phyloP scores from a whole-genome alignment of 2,329 filamentous ascomycete genomes.

The Tolypocladium inflatum region DNA sequence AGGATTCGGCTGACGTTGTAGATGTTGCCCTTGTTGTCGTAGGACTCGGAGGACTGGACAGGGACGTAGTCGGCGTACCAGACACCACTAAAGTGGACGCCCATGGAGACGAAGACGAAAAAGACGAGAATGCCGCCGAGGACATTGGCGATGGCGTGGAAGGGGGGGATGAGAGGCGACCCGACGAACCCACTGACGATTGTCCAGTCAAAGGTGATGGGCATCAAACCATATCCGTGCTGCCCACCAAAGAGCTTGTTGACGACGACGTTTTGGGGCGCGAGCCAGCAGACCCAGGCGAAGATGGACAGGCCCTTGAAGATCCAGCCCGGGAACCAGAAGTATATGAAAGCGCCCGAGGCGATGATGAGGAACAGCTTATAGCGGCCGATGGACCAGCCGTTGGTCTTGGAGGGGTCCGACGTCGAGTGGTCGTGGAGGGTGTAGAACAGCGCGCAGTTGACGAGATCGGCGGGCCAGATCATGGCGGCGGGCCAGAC shows the following conservation, averaged over 20 bases:
- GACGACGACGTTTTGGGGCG: slow-evolving; percentile 48
- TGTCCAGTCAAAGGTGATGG: slow-evolving; percentile 49
- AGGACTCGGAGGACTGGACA: slow-evolving; percentile 49
- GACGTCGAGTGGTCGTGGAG: slow-evolving; percentile 35
- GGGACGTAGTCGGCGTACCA: slow-evolving; percentile 53
- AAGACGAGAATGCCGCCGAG: slow-evolving; percentile 44
- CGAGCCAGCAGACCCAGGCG: slow-evolving; percentile 52
- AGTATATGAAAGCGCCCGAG: slow-evolving; percentile 41
- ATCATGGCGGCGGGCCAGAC: slow-evolving; percentile 48
- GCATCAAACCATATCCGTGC: slow-evolving; percentile 48
- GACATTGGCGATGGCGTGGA: slow-evolving; percentile 46
- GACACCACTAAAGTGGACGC: slow-evolving; percentile 46
- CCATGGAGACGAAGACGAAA: slow-evolving; percentile 46
- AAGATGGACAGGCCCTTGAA: slow-evolving; percentile 54
- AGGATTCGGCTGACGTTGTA: slow-evolving; percentile 56
- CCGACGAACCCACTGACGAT: slow-evolving; percentile 37
- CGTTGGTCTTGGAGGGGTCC: slow-evolving; percentile 40
- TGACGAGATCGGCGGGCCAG: slow-evolving; percentile 46
- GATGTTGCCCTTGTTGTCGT: slow-evolving; percentile 50
- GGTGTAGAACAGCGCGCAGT: slow-evolving; percentile 40
- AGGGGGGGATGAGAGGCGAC: slow-evolving; percentile 42
- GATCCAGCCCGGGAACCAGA: slow-evolving; percentile 54
- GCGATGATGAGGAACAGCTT: slow-evolving; percentile 52
- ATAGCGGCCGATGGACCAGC: slow-evolving; percentile 57
- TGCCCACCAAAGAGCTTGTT: slow-evolving; percentile 54